Base-by-base conservation (phyloP, 139 green algal species). In the Chlorella vulgaris region DNA sequence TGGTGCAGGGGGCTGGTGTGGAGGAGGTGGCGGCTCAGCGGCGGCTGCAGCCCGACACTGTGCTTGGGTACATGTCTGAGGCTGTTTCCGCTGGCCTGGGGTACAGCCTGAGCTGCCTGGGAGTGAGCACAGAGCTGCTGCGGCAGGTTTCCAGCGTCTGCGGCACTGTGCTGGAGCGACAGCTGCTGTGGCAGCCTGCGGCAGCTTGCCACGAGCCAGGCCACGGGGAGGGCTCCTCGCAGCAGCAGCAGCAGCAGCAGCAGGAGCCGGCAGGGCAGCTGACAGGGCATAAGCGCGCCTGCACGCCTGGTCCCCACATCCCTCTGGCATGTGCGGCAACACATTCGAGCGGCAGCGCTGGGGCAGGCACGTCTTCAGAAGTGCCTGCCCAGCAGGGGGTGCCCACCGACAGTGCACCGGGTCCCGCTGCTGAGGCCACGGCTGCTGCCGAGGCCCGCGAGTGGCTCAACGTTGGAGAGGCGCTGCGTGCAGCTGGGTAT, bases 11-110 rank as follows among this genome's bases (percentile, higher is more conserved):
- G 1, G 4, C 81, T 39, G 35, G 31, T 26, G 39, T 86, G 31
- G 29, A 53, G 15, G 26, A 78, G 8, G 81, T 91, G 42, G 87
- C 85, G 22, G 65, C 36, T 38, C 47, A 81, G 61, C 69, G 85
- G 7, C 66, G 42, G 33, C 67, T 91, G 26, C 78, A 88, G 53
- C n/a, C 33, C 5, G 75, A 81, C 74, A 91, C 71, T 15, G 87
- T 88, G 58, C 43, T 67, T 39, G 68, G 65, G 24, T 90, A 91
- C 79, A 36, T 91, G 43, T 85, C 85, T 1, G 87, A 88, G n/a
- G 85, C 85, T 1, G 85, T 91, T 6, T 31, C 69, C 1, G 83
- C 82, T 7, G 87, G 87, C 21, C 31, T 84, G 5, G 81, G 61
- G 2, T 91, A 91, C 77, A 40, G 35, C 36, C 89, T 82, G 87